These are phyloP conservation scores for Collariella sp. DNA, from an alignment of 495 filamentous ascomycete species.

Conservation along the genomic window DNA sequence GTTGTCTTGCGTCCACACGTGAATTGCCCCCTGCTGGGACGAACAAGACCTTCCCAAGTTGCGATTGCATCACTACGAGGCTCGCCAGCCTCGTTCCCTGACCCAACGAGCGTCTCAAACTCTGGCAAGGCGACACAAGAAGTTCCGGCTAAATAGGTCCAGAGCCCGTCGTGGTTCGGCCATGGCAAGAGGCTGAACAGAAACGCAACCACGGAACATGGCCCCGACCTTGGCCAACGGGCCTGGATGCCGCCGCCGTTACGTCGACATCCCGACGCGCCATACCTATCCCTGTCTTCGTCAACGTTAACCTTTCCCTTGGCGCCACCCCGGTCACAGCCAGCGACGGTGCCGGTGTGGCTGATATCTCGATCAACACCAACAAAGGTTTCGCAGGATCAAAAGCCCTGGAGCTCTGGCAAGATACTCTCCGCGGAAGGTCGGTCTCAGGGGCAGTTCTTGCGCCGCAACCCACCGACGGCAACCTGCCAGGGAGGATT, in stretches of 20 bases:
- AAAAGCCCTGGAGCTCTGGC: background rate
- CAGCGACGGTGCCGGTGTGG: background rate
- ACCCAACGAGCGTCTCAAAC: no score
- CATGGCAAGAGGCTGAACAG: background rate
- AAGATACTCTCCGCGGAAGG: background rate
- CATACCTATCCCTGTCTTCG: background rate
- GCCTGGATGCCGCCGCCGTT: conserved; percentile 9
- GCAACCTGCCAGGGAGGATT: background rate
- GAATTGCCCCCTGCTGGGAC: background rate
- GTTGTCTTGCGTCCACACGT: background rate
- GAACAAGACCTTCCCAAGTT: background rate
- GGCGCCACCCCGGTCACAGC: background rate
- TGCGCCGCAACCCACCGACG: background rate
- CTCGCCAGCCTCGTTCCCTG: background rate
- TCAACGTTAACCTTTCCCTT: background rate
- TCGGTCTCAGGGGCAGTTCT: background rate
- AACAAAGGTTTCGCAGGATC: background rate
- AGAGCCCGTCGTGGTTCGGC: no score
- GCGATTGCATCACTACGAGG: background rate
- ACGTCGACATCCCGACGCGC: background rate
- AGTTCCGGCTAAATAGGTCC: conserved; percentile 7
- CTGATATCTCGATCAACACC: background rate
- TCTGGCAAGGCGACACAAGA: background rate
- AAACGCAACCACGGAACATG: background rate
- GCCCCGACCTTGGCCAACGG: background rate